Percentiles rank a stretch among this genome's conserved stretches.
phyloP scores from a whole-genome alignment of 345 rosid genomes.

The Erodium maritimum region DNA sequence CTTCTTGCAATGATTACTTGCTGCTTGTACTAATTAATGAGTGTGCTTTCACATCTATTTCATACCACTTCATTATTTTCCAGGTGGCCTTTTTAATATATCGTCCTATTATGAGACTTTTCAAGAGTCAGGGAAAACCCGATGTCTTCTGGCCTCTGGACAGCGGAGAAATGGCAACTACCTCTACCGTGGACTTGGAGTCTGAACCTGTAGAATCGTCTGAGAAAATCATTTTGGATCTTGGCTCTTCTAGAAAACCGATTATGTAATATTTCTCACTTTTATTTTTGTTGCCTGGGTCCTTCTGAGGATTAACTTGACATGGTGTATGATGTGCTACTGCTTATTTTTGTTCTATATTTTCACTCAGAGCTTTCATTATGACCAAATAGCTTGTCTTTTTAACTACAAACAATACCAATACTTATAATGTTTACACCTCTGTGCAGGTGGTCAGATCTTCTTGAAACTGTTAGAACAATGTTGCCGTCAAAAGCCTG shows the following conservation, averaged over 20 bases:
- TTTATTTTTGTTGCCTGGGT: neutral
- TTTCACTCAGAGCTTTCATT: too few species aligned
- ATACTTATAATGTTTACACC: neutral
- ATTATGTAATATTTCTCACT: slow-evolving; percentile 32
- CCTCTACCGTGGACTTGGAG: slow-evolving; percentile 21
- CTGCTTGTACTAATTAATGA: neutral
- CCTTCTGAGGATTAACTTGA: neutral
- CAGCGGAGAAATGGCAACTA: slow-evolving; percentile 29
- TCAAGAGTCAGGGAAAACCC: slow-evolving; percentile 55
- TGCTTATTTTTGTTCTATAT: slow-evolving; percentile 3
- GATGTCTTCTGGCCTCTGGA: slow-evolving; percentile 87
- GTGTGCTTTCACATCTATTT: neutral
- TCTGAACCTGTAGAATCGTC: slow-evolving; percentile 31
- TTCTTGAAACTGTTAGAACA: slow-evolving; percentile 75
- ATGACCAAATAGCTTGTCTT: too few species aligned
- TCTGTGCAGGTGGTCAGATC: slow-evolving; percentile 84
- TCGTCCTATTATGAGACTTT: slow-evolving; percentile 96
- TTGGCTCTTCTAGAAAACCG: slow-evolving; percentile 44
- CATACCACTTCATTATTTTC: slow-evolving; percentile 11
- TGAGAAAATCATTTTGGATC: slow-evolving; percentile 46
- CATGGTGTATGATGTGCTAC: neutral
- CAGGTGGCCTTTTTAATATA: slow-evolving; percentile 94
- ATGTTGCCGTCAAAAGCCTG: slow-evolving; percentile 94
- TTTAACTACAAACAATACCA: neutral
- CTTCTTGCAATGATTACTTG: neutral